Evolutionary conservation across 2,329 filamentous ascomycete species (phyloP), one percentile per base, ranked within the genome.

Genomic region (Cladosporium oxysporum): DNA sequence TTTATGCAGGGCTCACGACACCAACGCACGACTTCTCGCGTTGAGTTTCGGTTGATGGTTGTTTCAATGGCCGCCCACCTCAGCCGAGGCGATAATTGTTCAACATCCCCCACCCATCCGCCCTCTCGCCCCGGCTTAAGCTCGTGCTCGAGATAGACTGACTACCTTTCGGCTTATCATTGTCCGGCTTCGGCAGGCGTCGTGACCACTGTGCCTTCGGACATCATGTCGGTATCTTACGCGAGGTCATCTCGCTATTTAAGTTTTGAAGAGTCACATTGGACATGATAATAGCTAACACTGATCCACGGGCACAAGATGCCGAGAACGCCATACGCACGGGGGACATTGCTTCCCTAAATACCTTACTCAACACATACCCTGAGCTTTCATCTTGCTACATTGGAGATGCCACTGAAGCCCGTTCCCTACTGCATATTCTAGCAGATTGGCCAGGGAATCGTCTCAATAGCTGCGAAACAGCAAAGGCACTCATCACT

Each of bases 391-490:
- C 44, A 21, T 8, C 28, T n/a, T n/a, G 23, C 14, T 61, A 61
- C 28, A 37, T 61, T 44, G 58, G 44, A 11, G n/a, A 35, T 21
- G 11, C 41, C 1, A 37, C 41, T 11, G 58, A 49, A 50, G 58
- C 44, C 14, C 58, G 58, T 16, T 35, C 58, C 8, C 29, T 62
- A 18, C 23, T 62, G 37, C 59, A 62, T 7, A 41, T 62, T 14
- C n/a, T 62, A 28, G 28, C 59, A 47, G 59, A 62, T 3, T 52
- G 47, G 44, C 59, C 59, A 2, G 59, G 59, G n/a, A 7, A 41
- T 18, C n/a, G 16, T 12, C 44, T 31, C 0, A 35, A 62, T n/a
- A 31, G n/a, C 14, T 23, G 41, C 6, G 28, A 52, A 23, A 52
- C 18, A 23, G 59, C 59, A 11, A 26, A 37, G 31, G 23, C 5